These are phyloP conservation scores for Acrodontium crateriforme DNA, from an alignment of 2,329 filamentous ascomycete species.

Conservation along the genomic window DNA sequence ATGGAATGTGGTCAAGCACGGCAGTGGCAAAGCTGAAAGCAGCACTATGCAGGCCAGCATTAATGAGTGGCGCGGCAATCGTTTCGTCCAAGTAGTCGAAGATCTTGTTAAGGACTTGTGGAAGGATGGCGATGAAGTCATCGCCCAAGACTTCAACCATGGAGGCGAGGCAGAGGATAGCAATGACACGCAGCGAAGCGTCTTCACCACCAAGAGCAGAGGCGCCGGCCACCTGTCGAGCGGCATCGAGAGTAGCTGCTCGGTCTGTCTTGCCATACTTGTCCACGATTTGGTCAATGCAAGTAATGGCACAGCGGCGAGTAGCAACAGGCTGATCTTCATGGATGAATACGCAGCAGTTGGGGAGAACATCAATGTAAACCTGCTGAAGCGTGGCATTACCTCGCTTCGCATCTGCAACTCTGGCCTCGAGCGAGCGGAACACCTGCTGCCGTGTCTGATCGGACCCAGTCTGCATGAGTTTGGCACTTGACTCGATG, in stretches of 20 bases:
- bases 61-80: slow-evolving; percentile 38
- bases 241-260: slow-evolving; percentile 59
- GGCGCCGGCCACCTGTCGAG: slow-evolving; percentile 60
- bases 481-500: slow-evolving; percentile 69
- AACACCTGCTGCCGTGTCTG: slow-evolving; percentile 64
- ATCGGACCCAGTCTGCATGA: slow-evolving; percentile 63
- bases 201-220: slow-evolving; percentile 65
- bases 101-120: slow-evolving; percentile 57
- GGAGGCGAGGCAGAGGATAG: slow-evolving; percentile 78
- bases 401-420: slow-evolving; percentile 57
- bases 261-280: slow-evolving; percentile 90
- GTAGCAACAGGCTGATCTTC: slow-evolving; percentile 59
- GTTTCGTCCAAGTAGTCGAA: slow-evolving; percentile 58
- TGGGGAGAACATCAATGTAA: slow-evolving; percentile 23
- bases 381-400: slow-evolving; percentile 65
- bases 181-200: slow-evolving; percentile 61
- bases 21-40: slow-evolving; percentile 67
- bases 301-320: slow-evolving; percentile 75
- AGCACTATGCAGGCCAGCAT: slow-evolving; percentile 62
- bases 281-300: slow-evolving; percentile 84
- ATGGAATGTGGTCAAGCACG: slow-evolving; percentile 70
- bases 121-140: slow-evolving; percentile 70
- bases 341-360: slow-evolving; percentile 54
- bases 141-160: slow-evolving; percentile 80
- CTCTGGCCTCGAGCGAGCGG: slow-evolving; percentile 64